These are phyloP conservation scores for Globisporangium heterothallicum DNA, from an alignment of 352 stramenopile species.

Conservation along the genomic window DNA sequence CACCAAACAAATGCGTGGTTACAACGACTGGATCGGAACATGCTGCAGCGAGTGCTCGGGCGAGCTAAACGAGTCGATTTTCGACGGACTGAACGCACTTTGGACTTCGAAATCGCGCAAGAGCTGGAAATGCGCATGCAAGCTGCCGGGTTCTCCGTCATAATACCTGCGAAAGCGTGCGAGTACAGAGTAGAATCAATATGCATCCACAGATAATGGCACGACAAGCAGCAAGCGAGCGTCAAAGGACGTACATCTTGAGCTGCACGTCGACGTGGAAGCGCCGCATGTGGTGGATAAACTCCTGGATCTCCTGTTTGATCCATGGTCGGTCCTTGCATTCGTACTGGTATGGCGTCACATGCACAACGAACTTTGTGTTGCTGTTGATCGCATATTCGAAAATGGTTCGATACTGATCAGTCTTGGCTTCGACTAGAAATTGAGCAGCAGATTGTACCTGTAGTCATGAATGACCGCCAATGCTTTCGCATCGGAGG, in stretches of 20 bases:
- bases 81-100: conserved; percentile 12
- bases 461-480: conserved; percentile 28
- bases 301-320: conserved; percentile 39
- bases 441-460: conserved; percentile 9
- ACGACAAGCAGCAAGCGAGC: not conserved
- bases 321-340: conserved; percentile 45
- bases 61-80: conserved; percentile 12
- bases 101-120: conserved; percentile 30
- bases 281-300: conserved; percentile 32
- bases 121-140: conserved; percentile 37
- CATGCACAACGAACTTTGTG: conserved; percentile 48
- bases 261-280: conserved; percentile 26
- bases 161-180: conserved; percentile 30
- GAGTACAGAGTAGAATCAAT: no score
- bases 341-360: conserved; percentile 61
- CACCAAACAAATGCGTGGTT: not conserved
- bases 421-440: not conserved
- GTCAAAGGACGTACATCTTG: conserved; percentile 34
- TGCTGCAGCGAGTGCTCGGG: conserved; percentile 27
- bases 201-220: not conserved
- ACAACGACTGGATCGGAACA: conserved; percentile 21
- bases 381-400: conserved; percentile 14
- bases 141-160: conserved; percentile 22
- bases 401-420: conserved; percentile 1
- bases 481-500: conserved; percentile 27